Conservation (phyloP, 1,139 yeast species). For the Schwanniomyces etchellsii region DNA sequence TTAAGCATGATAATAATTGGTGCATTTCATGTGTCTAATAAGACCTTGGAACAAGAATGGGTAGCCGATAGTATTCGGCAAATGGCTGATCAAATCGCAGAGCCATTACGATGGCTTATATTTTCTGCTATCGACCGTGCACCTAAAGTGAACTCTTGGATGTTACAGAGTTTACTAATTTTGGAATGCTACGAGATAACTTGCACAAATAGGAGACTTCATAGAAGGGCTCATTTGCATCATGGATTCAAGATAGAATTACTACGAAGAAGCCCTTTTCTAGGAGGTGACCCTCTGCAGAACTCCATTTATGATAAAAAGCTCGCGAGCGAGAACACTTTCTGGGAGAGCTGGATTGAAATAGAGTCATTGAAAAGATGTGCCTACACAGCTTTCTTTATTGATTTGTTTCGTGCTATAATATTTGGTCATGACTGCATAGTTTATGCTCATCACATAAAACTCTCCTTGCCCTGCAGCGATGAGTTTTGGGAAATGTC, state of each 20-base stretch:
- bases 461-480: conserved; percentile 25
- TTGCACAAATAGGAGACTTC: conserved; percentile 41
- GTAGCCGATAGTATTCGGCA: too few relatives aligned
- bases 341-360: conserved; percentile 29
- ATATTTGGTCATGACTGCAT: conserved; percentile 26
- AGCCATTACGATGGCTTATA: conserved; percentile 57
- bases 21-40: conserved; percentile 27
- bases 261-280: conserved; percentile 54
- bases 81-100: conserved; percentile 44
- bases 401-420: conserved; percentile 27
- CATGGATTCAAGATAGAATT: conserved; percentile 72
- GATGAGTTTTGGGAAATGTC: conserved; percentile 24
- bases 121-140: conserved; percentile 50
- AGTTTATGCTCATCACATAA: conserved; percentile 26
- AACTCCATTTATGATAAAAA: conserved; percentile 12
- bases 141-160: conserved; percentile 54
- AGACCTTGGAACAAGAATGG: conserved; percentile 14
- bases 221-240: conserved; percentile 67
- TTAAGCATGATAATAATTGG: conserved; percentile 56
- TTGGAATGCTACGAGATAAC: conserved; percentile 58
- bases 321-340: conserved; percentile 11
- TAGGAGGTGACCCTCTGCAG: conserved; percentile 55
- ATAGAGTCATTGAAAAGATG: conserved; percentile 28
- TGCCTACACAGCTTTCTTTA: conserved; percentile 25
- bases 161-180: conserved; percentile 54